Evolutionary conservation across 2,329 filamentous ascomycete genomes (phyloP).

Genomic region (Nannizziopsis arthrosporioides): DNA sequence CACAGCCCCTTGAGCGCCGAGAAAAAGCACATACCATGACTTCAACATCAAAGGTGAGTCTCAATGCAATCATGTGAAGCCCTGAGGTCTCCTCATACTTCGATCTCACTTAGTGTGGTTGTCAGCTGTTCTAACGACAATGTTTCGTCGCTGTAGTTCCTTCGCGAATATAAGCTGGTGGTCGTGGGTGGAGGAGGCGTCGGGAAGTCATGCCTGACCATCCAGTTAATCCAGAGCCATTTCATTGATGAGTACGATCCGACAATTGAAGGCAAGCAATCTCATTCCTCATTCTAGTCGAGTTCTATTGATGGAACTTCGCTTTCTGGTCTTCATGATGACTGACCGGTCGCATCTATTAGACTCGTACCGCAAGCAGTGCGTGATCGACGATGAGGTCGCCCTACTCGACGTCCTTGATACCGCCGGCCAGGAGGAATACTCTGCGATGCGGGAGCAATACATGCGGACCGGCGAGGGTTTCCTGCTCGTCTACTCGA

Average conservation of each 20-base stretch:
- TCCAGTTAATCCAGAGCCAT: conserved; percentile 89
- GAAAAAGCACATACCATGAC: conserved; percentile 5
- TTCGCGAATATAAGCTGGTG: conserved; percentile 89
- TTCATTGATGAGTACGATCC: conserved; percentile 99
- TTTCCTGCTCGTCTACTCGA: conserved; percentile 95
- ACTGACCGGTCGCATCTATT: conserved; percentile 11
- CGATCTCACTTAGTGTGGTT: not conserved
- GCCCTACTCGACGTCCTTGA: conserved; percentile 95
- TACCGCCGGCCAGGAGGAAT: conserved; percentile 96
- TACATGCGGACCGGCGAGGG: conserved; percentile 99
- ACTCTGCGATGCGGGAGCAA: conserved; percentile 98
- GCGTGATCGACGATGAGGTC: conserved; percentile 95
- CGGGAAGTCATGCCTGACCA: conserved; percentile 97
- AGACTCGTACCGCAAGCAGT: conserved; percentile 99
- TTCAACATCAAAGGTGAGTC: conserved; percentile 10
- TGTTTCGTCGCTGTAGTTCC: conserved; percentile 45
- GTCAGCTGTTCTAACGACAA: not conserved
- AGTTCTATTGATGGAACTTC: not conserved
- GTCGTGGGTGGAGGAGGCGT: conserved; percentile 97
- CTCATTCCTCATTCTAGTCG: conserved; percentile 24
- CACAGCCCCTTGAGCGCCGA: not conserved
- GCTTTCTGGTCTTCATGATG: not conserved
- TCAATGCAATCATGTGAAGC: not conserved
- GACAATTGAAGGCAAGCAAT: conserved; percentile 72
- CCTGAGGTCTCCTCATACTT: not conserved